Evolutionary conservation across 1,139 yeast species (phyloP), one percentile per base, ranked within the genome.

Genomic region (Arxiozyma heterogenica): DNA sequence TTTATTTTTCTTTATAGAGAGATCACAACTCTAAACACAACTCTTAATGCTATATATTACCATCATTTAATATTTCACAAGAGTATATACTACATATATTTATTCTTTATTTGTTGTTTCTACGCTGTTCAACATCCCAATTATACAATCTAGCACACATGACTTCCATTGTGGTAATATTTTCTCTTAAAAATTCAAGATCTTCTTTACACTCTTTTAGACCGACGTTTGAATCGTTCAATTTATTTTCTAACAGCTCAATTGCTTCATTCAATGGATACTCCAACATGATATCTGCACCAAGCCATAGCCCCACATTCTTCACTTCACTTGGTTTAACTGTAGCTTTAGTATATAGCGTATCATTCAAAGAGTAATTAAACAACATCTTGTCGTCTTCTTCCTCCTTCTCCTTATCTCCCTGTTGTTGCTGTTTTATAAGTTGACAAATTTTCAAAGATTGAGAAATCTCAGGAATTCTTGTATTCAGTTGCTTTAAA

Each of bases 231-330:
- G 95, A 91, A 42, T 80, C 80, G 30, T 70, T 71, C 58, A 91
- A 76, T 67, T 93, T 82, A 45, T 78, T 78, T 27, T 76, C 67
- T 56, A 94, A 74, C 62, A 94, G 75, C 38, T 75, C 83, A 51
- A 83, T 78, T 1, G 98, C 98, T 68, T 93, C 98, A 48, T 81
- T 86, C 42, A 89, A 75, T 5, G 96, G 91, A 68, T 93, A 93
- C 68, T 93, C 98, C 64, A 94, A 76, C 98, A 93, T 93, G 21
- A 93, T 94, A 64, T 91, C 96, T 1, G 99, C 98, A 12, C 99
- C 99, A 22, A 93, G 77, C 98, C 98, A 93, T 53, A 93, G 76
- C 59, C 82, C 82, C 1, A 93, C 98, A 20, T 74, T 75, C 48
- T 63, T 53, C 17, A 57, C 60, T 51, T 86, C 81, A 1, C 77